phyloP scores from a whole-genome alignment of 2,329 filamentous ascomycete genomes.

The Aspergillus sp. region DNA sequence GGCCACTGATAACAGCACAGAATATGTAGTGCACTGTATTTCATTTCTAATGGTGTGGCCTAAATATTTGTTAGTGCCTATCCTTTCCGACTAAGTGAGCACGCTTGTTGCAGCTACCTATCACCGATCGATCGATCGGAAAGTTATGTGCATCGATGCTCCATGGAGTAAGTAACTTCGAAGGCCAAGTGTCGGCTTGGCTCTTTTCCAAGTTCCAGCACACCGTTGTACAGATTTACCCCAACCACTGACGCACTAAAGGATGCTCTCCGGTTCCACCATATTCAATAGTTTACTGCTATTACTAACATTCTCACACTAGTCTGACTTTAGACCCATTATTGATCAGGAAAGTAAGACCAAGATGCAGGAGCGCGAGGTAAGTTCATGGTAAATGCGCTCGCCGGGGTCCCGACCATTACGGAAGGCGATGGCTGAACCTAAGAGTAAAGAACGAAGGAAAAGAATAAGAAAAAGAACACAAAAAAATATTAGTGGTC shows the following conservation, averaged over 20 bases:
- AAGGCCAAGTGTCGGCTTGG: background rate
- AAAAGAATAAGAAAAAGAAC: too few relatives aligned
- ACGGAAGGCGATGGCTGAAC: too few relatives aligned
- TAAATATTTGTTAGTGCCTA: background rate
- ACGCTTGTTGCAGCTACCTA: constrained; percentile 2
- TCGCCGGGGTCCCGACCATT: too few relatives aligned
- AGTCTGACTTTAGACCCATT: background rate
- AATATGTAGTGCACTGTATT: too few relatives aligned
- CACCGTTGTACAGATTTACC: constrained; percentile 5
- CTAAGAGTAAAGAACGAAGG: too few relatives aligned
- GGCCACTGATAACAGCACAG: background rate
- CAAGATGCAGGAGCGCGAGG: background rate
- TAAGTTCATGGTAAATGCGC: too few relatives aligned
- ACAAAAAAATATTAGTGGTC: too few relatives aligned
- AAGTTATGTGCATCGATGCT: constrained; percentile 3
- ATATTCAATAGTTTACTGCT: constrained; percentile 10
- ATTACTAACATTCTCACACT: background rate
- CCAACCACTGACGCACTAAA: background rate
- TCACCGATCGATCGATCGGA: constrained; percentile 17
- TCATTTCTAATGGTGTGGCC: background rate
- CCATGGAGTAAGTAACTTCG: constrained; percentile 6
- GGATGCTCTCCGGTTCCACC: constrained; percentile 5
- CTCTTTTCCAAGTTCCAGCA: constrained; percentile 6
- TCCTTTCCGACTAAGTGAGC: background rate
- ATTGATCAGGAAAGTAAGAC: background rate